Percentiles rank a stretch among this genome's conserved stretches.
Evolutionary conservation across 768 basidiomycete species (phyloP).

Genomic region (Amanita pseudoporphyria): DNA sequence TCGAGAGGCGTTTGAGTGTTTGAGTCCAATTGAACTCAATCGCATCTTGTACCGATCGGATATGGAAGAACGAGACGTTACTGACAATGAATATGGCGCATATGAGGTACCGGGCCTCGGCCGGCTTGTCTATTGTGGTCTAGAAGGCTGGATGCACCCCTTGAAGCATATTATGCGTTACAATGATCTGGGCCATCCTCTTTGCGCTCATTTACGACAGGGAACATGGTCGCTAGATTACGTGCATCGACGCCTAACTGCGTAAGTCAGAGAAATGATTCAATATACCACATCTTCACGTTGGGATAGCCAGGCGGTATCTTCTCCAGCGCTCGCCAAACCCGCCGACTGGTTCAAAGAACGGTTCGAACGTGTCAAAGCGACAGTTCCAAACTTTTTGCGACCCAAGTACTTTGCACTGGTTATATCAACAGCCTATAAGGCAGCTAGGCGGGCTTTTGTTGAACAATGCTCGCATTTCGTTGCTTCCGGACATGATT

Average conservation of each 20-base stretch:
- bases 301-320: slow-evolving; percentile 41
- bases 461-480: slow-evolving; percentile 89
- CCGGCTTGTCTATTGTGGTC: slow-evolving; percentile 79
- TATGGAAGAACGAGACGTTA: slow-evolving; percentile 87
- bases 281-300: background rate
- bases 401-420: slow-evolving; percentile 96
- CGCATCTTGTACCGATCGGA: slow-evolving; percentile 79
- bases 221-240: slow-evolving; percentile 95
- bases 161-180: slow-evolving; percentile 74
- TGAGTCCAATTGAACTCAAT: slow-evolving; percentile 86
- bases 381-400: slow-evolving; percentile 71
- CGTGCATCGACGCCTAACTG: slow-evolving; percentile 53
- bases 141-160: slow-evolving; percentile 96
- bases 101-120: slow-evolving; percentile 77
- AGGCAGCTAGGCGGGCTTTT: slow-evolving; percentile 73
- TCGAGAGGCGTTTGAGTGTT: slow-evolving; percentile 58
- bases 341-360: slow-evolving; percentile 81
- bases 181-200: slow-evolving; percentile 90
- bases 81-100: slow-evolving; percentile 65
- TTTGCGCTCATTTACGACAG: slow-evolving; percentile 79
- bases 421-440: slow-evolving; percentile 85
- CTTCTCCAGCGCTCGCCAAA: slow-evolving; percentile 56
- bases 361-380: slow-evolving; percentile 77
- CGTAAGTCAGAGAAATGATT: slow-evolving; percentile 37
- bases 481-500: slow-evolving; percentile 71